Evolutionary conservation across 768 basidiomycete genomes (phyloP).

Genomic region (Astraeus odoratus): DNA sequence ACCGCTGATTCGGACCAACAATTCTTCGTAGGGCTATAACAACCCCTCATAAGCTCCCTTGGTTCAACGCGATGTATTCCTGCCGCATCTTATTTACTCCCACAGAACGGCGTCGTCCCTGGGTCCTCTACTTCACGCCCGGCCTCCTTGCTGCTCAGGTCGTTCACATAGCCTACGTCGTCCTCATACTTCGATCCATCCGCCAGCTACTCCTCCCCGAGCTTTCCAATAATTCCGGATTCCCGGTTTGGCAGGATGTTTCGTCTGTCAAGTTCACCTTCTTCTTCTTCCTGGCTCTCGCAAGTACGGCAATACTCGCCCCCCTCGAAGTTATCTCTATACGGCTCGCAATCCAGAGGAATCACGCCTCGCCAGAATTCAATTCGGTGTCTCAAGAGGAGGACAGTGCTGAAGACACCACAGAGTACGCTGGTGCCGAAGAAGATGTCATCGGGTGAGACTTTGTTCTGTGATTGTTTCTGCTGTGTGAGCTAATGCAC

Average conservation of each 20-base stretch:
- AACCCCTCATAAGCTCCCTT: slow-evolving; percentile 72
- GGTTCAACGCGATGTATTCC: slow-evolving; percentile 47
- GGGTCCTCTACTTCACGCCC: slow-evolving; percentile 69
- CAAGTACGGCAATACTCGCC: neutral
- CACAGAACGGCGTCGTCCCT: slow-evolving; percentile 56
- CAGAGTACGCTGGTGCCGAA: neutral
- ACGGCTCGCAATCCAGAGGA: slow-evolving; percentile 2
- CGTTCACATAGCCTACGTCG: slow-evolving; percentile 32
- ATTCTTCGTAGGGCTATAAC: slow-evolving; percentile 58
- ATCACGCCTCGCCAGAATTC: neutral
- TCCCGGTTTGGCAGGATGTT: slow-evolving; percentile 19
- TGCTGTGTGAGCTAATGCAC: neutral
- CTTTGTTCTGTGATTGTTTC: neutral
- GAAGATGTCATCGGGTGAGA: slow-evolving; percentile 1
- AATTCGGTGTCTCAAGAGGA: slow-evolving; percentile 64
- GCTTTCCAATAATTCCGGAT: slow-evolving; percentile 17
- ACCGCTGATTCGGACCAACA: neutral
- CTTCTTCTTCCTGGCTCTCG: slow-evolving; percentile 32
- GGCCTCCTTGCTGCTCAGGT: slow-evolving; percentile 38
- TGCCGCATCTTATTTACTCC: neutral
- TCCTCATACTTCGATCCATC: slow-evolving; percentile 38
- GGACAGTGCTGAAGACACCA: slow-evolving; percentile 24
- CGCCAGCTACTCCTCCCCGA: neutral
- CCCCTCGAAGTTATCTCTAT: slow-evolving; percentile 3
- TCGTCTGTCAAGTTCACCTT: slow-evolving; percentile 31